phyloP scores from a whole-genome alignment of 2,329 filamentous ascomycete genomes.

The Cercospora sp. region DNA sequence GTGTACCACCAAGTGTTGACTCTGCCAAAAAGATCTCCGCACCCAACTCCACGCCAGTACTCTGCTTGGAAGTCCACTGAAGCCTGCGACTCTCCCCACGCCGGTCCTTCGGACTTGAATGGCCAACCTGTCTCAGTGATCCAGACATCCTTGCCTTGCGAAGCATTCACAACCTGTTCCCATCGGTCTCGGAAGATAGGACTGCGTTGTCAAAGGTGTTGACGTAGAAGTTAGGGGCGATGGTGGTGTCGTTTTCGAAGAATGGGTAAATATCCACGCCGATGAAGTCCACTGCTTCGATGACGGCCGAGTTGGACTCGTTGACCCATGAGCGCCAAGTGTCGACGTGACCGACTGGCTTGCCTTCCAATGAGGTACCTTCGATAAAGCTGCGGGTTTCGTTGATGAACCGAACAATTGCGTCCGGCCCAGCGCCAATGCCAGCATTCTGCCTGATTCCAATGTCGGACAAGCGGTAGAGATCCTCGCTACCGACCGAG shows the following conservation, averaged over 20 bases:
- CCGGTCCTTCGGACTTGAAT: not conserved
- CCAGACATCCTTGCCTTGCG: not conserved
- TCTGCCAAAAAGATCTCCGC: conserved; percentile 56
- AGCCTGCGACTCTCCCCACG: not conserved
- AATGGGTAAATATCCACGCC: conserved; percentile 73
- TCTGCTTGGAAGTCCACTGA: not conserved
- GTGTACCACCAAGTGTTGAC: conserved; percentile 71
- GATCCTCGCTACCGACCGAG: conserved; percentile 82
- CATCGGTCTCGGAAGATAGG: not conserved
- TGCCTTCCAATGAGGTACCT: conserved; percentile 57
- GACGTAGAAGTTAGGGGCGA: conserved; percentile 19
- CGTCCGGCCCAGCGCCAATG: conserved; percentile 62
- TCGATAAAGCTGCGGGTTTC: conserved; percentile 57
- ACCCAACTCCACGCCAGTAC: not conserved
- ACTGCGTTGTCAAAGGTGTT: not conserved
- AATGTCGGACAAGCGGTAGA: conserved; percentile 66
- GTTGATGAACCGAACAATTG: conserved; percentile 54
- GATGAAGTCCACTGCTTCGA: conserved; percentile 72
- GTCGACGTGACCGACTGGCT: conserved; percentile 78
- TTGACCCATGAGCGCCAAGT: conserved; percentile 79
- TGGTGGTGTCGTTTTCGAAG: conserved; percentile 65
- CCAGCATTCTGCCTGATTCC: conserved; percentile 62
- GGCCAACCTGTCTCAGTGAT: not conserved
- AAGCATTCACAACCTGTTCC: not conserved
- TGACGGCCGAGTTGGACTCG: conserved; percentile 67